phyloP scores from a whole-genome alignment of 2,329 filamentous ascomycete species.

The Cercospora janseana region DNA sequence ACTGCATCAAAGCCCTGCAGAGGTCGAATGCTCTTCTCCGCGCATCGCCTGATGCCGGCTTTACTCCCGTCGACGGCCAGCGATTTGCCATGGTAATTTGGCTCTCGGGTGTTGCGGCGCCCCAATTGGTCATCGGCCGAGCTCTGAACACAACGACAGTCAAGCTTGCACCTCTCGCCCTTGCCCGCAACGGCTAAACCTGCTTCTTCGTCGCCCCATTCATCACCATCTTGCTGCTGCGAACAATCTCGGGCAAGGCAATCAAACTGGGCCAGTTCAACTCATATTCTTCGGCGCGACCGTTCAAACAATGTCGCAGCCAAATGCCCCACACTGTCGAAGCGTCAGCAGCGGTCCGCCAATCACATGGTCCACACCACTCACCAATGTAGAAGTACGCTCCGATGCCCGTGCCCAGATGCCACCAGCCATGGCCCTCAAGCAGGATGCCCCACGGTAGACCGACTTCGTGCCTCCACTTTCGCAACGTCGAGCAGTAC shows the following conservation, averaged over 20 bases:
- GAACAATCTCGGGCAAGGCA: conserved; percentile 54
- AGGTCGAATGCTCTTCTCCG: conserved; percentile 13
- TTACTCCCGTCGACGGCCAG: too few species aligned
- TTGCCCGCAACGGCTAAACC: conserved; percentile 6
- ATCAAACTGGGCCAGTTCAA: conserved; percentile 67
- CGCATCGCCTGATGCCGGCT: neutral
- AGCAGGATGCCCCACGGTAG: conserved; percentile 78
- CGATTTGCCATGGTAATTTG: too few species aligned
- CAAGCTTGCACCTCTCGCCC: too few species aligned
- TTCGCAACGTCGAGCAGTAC: conserved; percentile 65
- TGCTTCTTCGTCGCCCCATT: conserved; percentile 23
- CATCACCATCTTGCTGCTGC: conserved; percentile 14
- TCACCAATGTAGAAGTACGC: conserved; percentile 75
- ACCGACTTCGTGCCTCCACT: conserved; percentile 65
- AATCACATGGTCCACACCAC: neutral
- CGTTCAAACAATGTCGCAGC: conserved; percentile 73
- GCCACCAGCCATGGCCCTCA: conserved; percentile 74
- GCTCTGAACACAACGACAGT: too few species aligned
- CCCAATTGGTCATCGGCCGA: too few species aligned
- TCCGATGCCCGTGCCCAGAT: conserved; percentile 76
- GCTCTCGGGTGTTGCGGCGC: too few species aligned
- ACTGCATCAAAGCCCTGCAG: conserved; percentile 1
- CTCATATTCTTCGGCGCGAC: conserved; percentile 67
- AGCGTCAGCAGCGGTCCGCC: neutral
- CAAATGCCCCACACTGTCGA: conserved; percentile 67